These are phyloP conservation scores for Aquanectria penicillioides DNA, from an alignment of 2,329 filamentous ascomycete genomes.

Conservation along the genomic window DNA sequence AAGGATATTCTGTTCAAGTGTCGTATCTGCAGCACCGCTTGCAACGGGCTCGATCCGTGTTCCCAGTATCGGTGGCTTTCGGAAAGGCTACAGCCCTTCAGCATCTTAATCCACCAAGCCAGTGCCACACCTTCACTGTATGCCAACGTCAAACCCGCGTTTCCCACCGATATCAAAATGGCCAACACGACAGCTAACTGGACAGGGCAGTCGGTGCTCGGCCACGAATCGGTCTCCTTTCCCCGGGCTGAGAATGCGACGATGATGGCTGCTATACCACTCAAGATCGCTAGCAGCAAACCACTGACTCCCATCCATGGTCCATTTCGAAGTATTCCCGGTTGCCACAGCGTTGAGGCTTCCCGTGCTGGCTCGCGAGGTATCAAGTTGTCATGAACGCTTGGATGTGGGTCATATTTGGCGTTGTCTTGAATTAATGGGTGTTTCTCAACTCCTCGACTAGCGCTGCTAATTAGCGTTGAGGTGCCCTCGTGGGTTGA, in stretches of 20 bases:
- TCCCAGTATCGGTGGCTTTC: slow-evolving; percentile 18
- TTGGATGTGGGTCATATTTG: too few species aligned
- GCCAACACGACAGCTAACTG: slow-evolving; percentile 16
- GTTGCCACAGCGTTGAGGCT: too few species aligned
- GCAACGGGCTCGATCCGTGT: slow-evolving; percentile 8
- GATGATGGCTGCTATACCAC: neutral
- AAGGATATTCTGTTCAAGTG: slow-evolving; percentile 15
- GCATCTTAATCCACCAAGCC: slow-evolving; percentile 20
- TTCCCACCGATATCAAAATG: slow-evolving; percentile 8
- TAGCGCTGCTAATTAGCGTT: too few species aligned
- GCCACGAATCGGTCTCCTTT: slow-evolving; percentile 6
- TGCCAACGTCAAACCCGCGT: slow-evolving; percentile 1
- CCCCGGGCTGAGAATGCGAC: slow-evolving; percentile 4
- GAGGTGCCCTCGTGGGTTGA: too few species aligned
- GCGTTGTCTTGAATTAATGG: too few species aligned
- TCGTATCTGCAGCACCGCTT: neutral
- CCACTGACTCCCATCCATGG: slow-evolving; percentile 5
- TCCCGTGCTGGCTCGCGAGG: too few species aligned
- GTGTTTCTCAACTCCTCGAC: too few species aligned
- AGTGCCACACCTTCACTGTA: slow-evolving; percentile 14
- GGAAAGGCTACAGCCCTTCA: slow-evolving; percentile 8
- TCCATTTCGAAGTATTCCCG: too few species aligned
- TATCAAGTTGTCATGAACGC: too few species aligned
- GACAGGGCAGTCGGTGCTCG: neutral
- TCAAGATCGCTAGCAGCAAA: neutral